phyloP scores from a whole-genome alignment of 2,329 filamentous ascomycete species.

The Arthrobotrys sphaeroides region DNA sequence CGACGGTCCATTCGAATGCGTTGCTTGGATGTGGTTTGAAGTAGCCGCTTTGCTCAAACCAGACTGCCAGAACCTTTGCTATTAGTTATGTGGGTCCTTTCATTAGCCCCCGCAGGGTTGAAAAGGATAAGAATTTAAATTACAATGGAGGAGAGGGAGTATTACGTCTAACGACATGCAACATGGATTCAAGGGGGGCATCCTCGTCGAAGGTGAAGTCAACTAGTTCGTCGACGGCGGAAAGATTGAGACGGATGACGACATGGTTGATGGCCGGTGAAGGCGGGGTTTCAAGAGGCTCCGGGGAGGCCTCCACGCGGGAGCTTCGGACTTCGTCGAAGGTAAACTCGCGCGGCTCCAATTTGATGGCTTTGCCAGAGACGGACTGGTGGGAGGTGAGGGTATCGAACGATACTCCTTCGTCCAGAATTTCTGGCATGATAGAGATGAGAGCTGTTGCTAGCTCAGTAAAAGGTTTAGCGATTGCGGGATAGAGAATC shows the following conservation, averaged over 20 bases:
- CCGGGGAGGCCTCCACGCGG: not conserved
- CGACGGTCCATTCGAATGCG: slow-evolving; percentile 8
- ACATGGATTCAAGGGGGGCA: not conserved
- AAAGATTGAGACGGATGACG: not conserved
- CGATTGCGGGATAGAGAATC: too few species aligned
- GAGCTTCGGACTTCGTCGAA: not conserved
- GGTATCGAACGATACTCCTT: too few species aligned
- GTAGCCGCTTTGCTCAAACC: not conserved
- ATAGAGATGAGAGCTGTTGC: too few species aligned
- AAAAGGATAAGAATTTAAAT: not conserved
- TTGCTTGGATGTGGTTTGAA: not conserved
- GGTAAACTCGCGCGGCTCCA: not conserved
- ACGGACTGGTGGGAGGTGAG: too few species aligned
- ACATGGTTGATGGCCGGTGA: not conserved
- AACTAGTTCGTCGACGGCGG: not conserved
- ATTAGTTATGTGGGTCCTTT: not conserved
- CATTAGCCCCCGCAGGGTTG: not conserved
- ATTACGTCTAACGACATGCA: slow-evolving; percentile 9
- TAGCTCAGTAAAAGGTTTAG: too few species aligned
- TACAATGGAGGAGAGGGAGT: too few species aligned
- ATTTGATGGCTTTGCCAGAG: too few species aligned
- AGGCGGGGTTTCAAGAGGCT: not conserved
- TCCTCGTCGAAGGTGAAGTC: not conserved
- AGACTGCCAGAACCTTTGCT: not conserved
- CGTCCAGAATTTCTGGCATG: too few species aligned